These are phyloP conservation scores for Aspergillus fumigatiaffinis DNA, from an alignment of 2,329 filamentous ascomycete genomes.

Conservation along the genomic window DNA sequence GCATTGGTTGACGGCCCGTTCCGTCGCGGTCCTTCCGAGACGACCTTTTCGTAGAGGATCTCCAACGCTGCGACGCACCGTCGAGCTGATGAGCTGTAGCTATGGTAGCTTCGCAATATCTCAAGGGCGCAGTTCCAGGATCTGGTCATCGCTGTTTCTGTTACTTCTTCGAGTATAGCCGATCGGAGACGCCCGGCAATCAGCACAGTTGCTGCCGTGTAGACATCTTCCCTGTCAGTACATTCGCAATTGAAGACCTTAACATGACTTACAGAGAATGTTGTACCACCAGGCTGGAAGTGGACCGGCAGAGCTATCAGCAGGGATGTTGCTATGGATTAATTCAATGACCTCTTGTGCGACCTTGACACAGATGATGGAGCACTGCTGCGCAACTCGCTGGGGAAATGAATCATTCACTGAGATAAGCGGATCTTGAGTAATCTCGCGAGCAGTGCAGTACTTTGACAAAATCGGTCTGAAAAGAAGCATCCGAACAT, in stretches of 20 bases:
- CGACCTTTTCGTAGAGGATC: slow-evolving; percentile 28
- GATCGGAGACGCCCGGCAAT: slow-evolving; percentile 31
- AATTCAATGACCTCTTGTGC: slow-evolving; percentile 31
- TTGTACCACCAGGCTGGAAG: slow-evolving; percentile 39
- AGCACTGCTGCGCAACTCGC: slow-evolving; percentile 31
- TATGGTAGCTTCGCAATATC: slow-evolving; percentile 29
- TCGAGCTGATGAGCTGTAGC: slow-evolving; percentile 28
- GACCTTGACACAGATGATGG: slow-evolving; percentile 32
- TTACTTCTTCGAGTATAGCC: slow-evolving; percentile 22
- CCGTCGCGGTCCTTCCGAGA: slow-evolving; percentile 14
- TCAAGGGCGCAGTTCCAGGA: slow-evolving; percentile 29
- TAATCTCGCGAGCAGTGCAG: slow-evolving; percentile 25
- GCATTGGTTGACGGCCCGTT: slow-evolving; percentile 1
- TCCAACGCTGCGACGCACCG: slow-evolving; percentile 31
- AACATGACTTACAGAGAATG: slow-evolving; percentile 26
- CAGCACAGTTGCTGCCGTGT: slow-evolving; percentile 34
- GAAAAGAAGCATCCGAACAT: slow-evolving; percentile 32
- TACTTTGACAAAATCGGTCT: slow-evolving; percentile 30
- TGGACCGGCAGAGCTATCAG: slow-evolving; percentile 24
- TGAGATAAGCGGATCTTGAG: slow-evolving; percentile 16
- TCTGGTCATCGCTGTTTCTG: slow-evolving; percentile 17
- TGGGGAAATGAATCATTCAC: slow-evolving; percentile 27
- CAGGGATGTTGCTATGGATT: slow-evolving; percentile 26
- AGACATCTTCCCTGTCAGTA: slow-evolving; percentile 26
- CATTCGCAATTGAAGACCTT: background rate